Conservation (phyloP, 306 rosid species). For the Heteromeles arbutifolia region DNA sequence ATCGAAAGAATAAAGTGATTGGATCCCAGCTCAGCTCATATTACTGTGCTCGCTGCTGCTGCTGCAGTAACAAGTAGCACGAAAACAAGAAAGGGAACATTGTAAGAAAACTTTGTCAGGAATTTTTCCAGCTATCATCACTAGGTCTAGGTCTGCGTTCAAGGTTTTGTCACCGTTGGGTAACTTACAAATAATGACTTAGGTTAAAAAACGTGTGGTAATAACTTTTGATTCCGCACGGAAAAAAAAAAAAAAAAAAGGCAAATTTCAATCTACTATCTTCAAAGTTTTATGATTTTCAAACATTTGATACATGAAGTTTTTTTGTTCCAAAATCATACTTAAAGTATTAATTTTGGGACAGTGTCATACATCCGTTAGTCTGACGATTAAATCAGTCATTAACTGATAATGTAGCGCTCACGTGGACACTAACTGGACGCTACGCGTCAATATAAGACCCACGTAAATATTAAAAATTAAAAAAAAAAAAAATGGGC, state of each 20-base stretch:
- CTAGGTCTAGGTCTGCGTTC: background rate
- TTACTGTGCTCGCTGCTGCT: background rate
- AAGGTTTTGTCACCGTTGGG: background rate
- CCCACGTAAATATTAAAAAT: too few species aligned
- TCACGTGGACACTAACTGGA: too few species aligned
- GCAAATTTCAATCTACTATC: too few species aligned
- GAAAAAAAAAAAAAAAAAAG: background rate
- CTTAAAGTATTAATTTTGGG: too few species aligned
- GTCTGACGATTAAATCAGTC: too few species aligned
- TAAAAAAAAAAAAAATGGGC: too few species aligned
- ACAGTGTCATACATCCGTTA: too few species aligned
- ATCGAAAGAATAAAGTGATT: background rate
- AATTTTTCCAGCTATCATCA: background rate
- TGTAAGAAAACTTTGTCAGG: background rate
- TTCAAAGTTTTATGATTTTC: too few species aligned
- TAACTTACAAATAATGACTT: background rate
- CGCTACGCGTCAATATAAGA: too few species aligned
- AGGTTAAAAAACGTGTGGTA: background rate
- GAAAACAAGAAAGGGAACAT: background rate
- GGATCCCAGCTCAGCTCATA: slow-evolving; percentile 3
- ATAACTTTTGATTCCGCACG: background rate
- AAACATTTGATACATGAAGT: too few species aligned
- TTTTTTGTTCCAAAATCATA: too few species aligned
- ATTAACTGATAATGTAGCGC: too few species aligned
- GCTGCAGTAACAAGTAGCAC: background rate